Base-by-base conservation (phyloP, 2,329 filamentous ascomycete genomes). In the Colletotrichum lini region DNA sequence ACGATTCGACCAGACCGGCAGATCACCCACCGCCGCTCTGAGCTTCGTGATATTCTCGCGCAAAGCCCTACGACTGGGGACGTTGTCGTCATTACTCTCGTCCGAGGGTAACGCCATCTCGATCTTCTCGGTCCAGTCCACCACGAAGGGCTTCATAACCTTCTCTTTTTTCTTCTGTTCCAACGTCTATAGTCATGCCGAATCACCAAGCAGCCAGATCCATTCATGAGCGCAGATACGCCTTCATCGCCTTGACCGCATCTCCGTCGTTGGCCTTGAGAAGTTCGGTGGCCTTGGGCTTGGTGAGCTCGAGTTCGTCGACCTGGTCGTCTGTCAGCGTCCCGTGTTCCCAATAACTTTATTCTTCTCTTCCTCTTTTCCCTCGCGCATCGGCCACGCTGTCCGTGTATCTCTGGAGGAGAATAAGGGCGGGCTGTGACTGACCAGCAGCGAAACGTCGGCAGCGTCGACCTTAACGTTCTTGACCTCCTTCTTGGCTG, bases 401-500 rank as follows among this genome's bases (percentile, higher is more conserved):
- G 30, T n/a, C 35, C 16, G 63, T n/a, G 56, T 42, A 45, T 52
- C 23, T 10, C 12, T 30, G 7, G 26, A 38, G 35, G 35, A 38
- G 35, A 10, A 38, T 9, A 38, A 38, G 44, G 18, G 15, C 4
- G 16, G 21, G 65, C 23, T 16, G 18, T 40, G 18, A 83, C 89
- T 74, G 78, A 93, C 92, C 80, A 96, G 79, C 60, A 96, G 81
- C 5, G 87, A 81, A 6, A 96, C 92, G 80, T 96, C 93, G 3
- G 88, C 90, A 7, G 89, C 82, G 72, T 95, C 93, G 56, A 96
- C 89, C 84, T 95, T 96, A 77, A 95, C 88, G 78, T 88, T 88
- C 82, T 89, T 91, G 12, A 80, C 76, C 65, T 83, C 81, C 77
- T 84, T 86, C 73, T 84, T 83, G 21, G 78, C 75, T 5, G 77